phyloP scores from a whole-genome alignment of 768 basidiomycete genomes.

The Dendrothele bispora region DNA sequence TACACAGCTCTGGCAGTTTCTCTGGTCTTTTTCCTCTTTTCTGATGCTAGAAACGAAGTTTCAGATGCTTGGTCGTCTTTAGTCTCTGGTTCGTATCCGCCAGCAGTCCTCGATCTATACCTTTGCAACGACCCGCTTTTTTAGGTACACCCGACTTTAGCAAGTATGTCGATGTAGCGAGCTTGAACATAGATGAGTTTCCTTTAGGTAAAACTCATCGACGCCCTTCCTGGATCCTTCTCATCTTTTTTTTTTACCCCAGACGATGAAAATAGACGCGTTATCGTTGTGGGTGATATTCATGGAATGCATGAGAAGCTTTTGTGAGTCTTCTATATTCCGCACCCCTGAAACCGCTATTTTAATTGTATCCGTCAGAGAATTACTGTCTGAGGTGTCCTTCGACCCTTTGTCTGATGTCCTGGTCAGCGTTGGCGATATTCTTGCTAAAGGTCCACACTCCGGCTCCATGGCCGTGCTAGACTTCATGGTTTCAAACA shows the following conservation, averaged over 20 bases:
- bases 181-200: constrained; percentile 48
- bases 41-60: background rate
- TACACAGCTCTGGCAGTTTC: background rate
- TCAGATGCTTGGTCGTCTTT: background rate
- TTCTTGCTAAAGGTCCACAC: constrained; percentile 68
- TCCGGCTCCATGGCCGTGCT: constrained; percentile 63
- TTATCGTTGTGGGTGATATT: constrained; percentile 84
- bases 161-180: constrained; percentile 41
- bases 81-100: too few relatives aligned
- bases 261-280: constrained; percentile 55
- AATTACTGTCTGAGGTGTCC: constrained; percentile 58
- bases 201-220: constrained; percentile 45
- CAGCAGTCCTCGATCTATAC: too few relatives aligned
- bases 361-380: constrained; percentile 36
- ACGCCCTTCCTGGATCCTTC: background rate
- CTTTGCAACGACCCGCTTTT: too few relatives aligned
- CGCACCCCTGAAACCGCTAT: background rate
- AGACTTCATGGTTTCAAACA: constrained; percentile 59
- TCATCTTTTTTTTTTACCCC: background rate
- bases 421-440: constrained; percentile 83
- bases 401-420: constrained; percentile 64
- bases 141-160: constrained; percentile 54
- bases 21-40: background rate
- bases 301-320: constrained; percentile 79
- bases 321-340: constrained; percentile 43